Conservation (phyloP, 1,284 basidiomycete genomes). For the Trametes pubescens region DNA sequence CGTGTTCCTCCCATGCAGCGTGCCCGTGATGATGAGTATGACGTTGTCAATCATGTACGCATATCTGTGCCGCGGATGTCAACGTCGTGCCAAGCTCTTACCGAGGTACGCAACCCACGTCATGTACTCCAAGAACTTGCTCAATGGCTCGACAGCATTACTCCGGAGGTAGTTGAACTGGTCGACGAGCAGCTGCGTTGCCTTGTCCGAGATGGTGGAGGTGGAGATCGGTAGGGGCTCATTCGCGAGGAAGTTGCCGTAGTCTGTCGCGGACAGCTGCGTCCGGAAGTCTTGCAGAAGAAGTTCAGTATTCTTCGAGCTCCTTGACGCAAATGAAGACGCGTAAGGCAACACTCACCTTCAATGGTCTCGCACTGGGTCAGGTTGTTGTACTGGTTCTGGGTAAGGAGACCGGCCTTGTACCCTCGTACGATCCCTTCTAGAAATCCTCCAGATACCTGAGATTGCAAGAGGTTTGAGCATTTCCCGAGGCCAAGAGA, state of each 20-base stretch:
- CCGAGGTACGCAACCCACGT: constrained; percentile 63
- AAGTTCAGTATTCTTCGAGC: not conserved
- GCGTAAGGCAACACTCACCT: constrained; percentile 56
- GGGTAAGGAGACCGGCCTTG: constrained; percentile 91
- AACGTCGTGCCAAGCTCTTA: not conserved
- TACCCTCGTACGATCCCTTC: constrained; percentile 96
- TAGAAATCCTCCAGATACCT: constrained; percentile 87
- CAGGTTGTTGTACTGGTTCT: constrained; percentile 91
- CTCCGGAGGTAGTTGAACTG: constrained; percentile 96
- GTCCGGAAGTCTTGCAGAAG: constrained; percentile 81
- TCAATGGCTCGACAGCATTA: constrained; percentile 92
- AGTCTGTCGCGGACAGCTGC: constrained; percentile 95
- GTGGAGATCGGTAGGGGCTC: constrained; percentile 97
- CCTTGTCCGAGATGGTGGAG: constrained; percentile 94
- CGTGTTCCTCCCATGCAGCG: constrained; percentile 96
- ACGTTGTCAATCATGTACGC: constrained; percentile 99
- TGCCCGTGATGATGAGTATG: constrained; percentile 96
- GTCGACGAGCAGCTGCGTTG: constrained; percentile 93
- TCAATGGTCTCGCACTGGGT: constrained; percentile 98
- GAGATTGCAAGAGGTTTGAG: constrained; percentile 11
- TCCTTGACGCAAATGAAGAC: not conserved
- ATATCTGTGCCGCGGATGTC: constrained; percentile 61
- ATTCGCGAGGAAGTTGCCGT: constrained; percentile 98
- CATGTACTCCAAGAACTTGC: constrained; percentile 97
- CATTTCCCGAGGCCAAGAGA: not conserved